These are phyloP conservation scores for Podaxis rugospora DNA, from an alignment of 768 basidiomycete genomes.

Conservation along the genomic window DNA sequence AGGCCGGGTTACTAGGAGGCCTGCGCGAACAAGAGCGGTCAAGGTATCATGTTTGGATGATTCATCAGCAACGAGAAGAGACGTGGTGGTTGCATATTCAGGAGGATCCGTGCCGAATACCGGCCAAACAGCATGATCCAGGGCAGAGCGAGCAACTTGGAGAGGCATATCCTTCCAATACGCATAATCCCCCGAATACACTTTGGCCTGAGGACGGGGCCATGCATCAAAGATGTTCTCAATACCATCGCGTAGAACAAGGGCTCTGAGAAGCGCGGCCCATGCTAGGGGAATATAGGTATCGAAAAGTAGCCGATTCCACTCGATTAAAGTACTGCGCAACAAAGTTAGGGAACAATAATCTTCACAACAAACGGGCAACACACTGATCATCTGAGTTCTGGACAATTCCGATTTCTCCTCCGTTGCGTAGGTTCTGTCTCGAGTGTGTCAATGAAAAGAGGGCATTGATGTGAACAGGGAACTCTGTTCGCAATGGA, in stretches of 20 bases:
- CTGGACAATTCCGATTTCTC: slow-evolving; percentile 32
- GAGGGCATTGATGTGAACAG: slow-evolving; percentile 39
- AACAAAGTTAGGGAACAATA: neutral
- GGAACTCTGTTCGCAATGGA: slow-evolving; percentile 40
- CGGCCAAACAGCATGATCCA: slow-evolving; percentile 30
- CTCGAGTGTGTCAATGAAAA: slow-evolving; percentile 44
- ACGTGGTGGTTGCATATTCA: neutral
- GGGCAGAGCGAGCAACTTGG: slow-evolving; percentile 23
- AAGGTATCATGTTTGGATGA: slow-evolving; percentile 19
- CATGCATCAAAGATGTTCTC: slow-evolving; percentile 33
- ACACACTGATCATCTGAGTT: slow-evolving; percentile 39
- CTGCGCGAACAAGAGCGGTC: slow-evolving; percentile 25
- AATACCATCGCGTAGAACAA: slow-evolving; percentile 18
- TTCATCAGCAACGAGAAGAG: slow-evolving; percentile 23
- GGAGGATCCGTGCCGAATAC: slow-evolving; percentile 14
- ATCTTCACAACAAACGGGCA: neutral
- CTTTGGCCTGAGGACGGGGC: slow-evolving; percentile 29
- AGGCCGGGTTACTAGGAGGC: slow-evolving; percentile 30
- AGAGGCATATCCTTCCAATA: slow-evolving; percentile 34
- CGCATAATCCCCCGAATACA: slow-evolving; percentile 32
- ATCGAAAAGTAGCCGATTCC: slow-evolving; percentile 45
- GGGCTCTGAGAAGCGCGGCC: slow-evolving; percentile 28
- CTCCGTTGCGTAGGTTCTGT: slow-evolving; percentile 38
- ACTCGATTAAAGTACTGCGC: slow-evolving; percentile 37
- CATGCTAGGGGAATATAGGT: slow-evolving; percentile 40